phyloP scores from a whole-genome alignment of 1,284 basidiomycete genomes.

The Malassezia yamatoensis region DNA sequence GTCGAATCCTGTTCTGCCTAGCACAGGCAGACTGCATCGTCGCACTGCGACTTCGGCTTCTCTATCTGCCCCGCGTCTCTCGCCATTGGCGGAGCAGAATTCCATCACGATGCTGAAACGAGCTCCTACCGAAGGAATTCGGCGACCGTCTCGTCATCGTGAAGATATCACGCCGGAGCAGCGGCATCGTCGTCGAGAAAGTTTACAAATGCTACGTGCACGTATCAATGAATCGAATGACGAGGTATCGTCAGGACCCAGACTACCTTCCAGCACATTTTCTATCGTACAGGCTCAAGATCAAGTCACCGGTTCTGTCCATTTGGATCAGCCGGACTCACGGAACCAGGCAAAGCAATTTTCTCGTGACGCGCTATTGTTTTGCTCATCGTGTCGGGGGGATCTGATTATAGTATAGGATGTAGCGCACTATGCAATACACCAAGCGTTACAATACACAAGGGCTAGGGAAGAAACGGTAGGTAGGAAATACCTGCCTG shows the following conservation, averaged over 20 bases:
- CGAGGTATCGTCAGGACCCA: background rate
- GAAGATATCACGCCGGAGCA: constrained; percentile 12
- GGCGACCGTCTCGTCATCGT: background rate
- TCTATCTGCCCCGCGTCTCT: constrained; percentile 11
- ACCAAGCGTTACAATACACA: constrained; percentile 4
- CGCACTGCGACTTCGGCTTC: constrained; percentile 17
- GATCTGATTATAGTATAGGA: constrained; percentile 12
- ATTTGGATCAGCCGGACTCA: background rate
- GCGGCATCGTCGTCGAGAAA: constrained; percentile 15
- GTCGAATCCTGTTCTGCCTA: background rate
- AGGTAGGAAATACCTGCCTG: background rate
- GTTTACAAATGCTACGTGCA: constrained; percentile 21
- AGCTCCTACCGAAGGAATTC: constrained; percentile 1
- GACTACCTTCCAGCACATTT: constrained; percentile 10
- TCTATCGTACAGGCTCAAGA: constrained; percentile 4
- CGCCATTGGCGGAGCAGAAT: constrained; percentile 11
- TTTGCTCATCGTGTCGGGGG: constrained; percentile 20
- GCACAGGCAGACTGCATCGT: constrained; percentile 7
- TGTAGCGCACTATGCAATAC: constrained; percentile 2
- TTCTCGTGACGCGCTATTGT: constrained; percentile 19
- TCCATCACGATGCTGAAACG: constrained; percentile 3
- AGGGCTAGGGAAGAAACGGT: background rate
- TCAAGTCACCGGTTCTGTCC: background rate
- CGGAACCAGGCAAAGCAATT: constrained; percentile 16
- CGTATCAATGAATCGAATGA: constrained; percentile 10